Conservation (phyloP, 1,139 yeast species). For the Yamadazyma siamensis region DNA sequence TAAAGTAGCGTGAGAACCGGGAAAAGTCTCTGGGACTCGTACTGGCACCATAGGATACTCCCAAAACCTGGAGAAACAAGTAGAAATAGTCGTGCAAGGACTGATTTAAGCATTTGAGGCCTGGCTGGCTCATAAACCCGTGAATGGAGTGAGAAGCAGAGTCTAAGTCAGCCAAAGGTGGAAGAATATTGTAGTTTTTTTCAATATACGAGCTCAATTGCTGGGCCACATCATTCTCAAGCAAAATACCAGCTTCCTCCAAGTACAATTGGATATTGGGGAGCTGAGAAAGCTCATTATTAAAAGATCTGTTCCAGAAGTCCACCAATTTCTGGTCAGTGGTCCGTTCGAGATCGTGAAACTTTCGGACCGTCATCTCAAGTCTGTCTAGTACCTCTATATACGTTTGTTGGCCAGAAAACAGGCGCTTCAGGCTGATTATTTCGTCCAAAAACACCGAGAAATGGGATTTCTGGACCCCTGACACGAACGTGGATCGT, state of each 20-base stretch:
- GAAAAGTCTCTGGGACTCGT: slow-evolving; percentile 12
- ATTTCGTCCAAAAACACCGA: too few species aligned
- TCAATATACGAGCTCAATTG: not conserved
- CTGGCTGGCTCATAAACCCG: slow-evolving; percentile 11
- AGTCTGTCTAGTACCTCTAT: not conserved
- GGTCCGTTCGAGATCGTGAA: slow-evolving; percentile 1
- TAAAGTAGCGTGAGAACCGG: not conserved
- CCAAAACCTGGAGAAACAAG: slow-evolving; percentile 11
- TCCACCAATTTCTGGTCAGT: slow-evolving; percentile 2
- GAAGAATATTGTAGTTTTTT: too few species aligned
- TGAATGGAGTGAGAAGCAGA: too few species aligned
- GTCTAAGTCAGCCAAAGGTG: too few species aligned
- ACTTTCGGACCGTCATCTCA: slow-evolving; percentile 1
- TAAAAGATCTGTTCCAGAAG: slow-evolving; percentile 11
- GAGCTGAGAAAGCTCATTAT: slow-evolving; percentile 13
- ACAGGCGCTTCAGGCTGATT: too few species aligned
- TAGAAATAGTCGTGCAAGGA: too few species aligned
- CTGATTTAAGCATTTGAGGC: slow-evolving; percentile 9
- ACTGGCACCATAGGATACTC: slow-evolving; percentile 5
- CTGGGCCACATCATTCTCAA: slow-evolving; percentile 5
- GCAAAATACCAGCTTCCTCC: slow-evolving; percentile 9
- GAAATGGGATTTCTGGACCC: too few species aligned
- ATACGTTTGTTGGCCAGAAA: too few species aligned
- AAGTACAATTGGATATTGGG: slow-evolving; percentile 11
- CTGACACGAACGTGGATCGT: too few species aligned